Evolutionary conservation across 176 grass and related monocot genomes (phyloP), one percentile per base, ranked within the genome.

Genomic region (Aechmea fasciata): DNA sequence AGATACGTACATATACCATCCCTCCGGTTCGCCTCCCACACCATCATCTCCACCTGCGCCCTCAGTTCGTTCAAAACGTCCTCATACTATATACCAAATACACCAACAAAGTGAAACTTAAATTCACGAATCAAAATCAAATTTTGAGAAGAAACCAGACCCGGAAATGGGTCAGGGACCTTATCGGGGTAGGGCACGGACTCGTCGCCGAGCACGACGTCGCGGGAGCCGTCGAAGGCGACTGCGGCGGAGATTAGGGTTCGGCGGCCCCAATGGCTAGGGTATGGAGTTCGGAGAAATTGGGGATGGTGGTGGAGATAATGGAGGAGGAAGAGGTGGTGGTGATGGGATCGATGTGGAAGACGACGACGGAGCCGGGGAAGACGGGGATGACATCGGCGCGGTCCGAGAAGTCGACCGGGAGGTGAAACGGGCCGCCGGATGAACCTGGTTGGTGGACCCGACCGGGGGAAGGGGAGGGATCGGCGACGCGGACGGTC

Each of bases 11-110:
- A 33, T 33, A 33, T 33, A 33, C 29, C 29, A 33, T 3, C 77
- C 50, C 59, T 70, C 50, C 74, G 86, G 49, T 92, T 91, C 62
- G 86, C 86, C 49, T 69, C 50, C 53, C 92, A 75, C 49, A 97
- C 89, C 79, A 91, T 81, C 62, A 85, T 83, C 81, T 97, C 94
- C 26, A 85, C 71, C 77, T 97, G 94, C 70, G 87, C 87, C 71
- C 81, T 77, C 74, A 99, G 73, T 71, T 93, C 94, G 79, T 76
- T 82, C 77, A 72, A 61, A 47, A 26, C 71, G 63, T 82, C 83
- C 52, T 74, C 68, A 23, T 83, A 90, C 94, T 99, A 82, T 52
- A 33, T 5, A 47, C 9, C 61, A 75, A 68, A 11, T 41, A 10
- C 41, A 49, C 8, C 22, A 23, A 23, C 53, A 73, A 71, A 65